phyloP scores from a whole-genome alignment of 805 yeast genomes.

The Hanseniaspora guilliermondii region DNA sequence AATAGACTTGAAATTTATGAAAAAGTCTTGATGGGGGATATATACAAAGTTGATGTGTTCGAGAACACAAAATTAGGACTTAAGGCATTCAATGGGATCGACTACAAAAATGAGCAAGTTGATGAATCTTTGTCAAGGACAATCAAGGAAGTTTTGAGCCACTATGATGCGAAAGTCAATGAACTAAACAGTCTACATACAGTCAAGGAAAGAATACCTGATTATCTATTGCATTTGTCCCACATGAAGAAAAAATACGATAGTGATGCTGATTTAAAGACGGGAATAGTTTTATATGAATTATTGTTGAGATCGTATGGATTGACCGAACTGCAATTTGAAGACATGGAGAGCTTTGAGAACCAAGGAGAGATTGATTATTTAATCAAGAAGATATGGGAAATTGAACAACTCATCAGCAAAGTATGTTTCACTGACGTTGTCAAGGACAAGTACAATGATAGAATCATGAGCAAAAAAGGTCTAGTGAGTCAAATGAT shows the following conservation, averaged over 20 bases:
- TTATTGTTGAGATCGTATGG: conserved; percentile 10
- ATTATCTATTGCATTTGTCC: neutral
- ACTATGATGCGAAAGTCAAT: neutral
- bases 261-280: neutral
- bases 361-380: conserved; percentile 15
- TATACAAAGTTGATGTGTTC: neutral
- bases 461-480: conserved; percentile 24
- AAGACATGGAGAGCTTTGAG: neutral
- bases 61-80: neutral
- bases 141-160: neutral
- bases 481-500: conserved; percentile 24
- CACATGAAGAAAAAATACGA: neutral
- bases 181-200: conserved; percentile 3
- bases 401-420: conserved; percentile 24
- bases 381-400: conserved; percentile 23
- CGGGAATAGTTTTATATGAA: conserved; percentile 1
- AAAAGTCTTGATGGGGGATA: conserved; percentile 16
- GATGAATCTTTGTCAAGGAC: neutral
- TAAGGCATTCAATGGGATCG: neutral
- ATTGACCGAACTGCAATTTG: neutral
- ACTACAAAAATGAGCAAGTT: neutral
- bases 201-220: neutral
- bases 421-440: conserved; percentile 25
- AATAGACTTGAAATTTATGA: conserved; percentile 1
- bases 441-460: conserved; percentile 24